These are phyloP conservation scores for Bryoglossum gracile DNA, from an alignment of 495 filamentous ascomycete genomes.

Conservation along the genomic window DNA sequence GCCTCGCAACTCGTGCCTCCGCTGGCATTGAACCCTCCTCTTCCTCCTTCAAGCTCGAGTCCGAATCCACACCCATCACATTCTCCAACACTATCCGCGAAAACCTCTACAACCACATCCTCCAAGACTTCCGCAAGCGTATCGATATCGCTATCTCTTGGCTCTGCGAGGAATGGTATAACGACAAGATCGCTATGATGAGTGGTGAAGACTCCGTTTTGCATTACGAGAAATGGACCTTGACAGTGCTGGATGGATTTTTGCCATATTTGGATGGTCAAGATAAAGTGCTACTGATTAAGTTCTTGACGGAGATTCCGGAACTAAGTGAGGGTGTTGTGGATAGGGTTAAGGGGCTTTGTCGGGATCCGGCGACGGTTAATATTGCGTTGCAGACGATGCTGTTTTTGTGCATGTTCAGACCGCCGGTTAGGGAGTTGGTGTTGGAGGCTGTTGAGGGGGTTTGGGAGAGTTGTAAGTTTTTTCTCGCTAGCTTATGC, in stretches of 20 bases:
- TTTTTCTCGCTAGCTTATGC: constrained; percentile 6
- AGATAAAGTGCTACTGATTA: constrained; percentile 73
- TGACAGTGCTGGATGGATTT: constrained; percentile 79
- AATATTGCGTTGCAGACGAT: constrained; percentile 42
- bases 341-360: constrained; percentile 68
- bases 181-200: constrained; percentile 59
- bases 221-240: constrained; percentile 74
- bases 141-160: constrained; percentile 84
- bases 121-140: constrained; percentile 82
- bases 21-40: constrained; percentile 52
- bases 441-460: constrained; percentile 77
- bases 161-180: constrained; percentile 98
- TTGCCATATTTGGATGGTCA: constrained; percentile 76
- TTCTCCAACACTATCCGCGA: constrained; percentile 69
- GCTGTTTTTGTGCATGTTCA: constrained; percentile 74
- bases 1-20: constrained; percentile 74
- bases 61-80: constrained; percentile 23
- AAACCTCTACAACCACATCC: constrained; percentile 69
- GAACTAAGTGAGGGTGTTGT: constrained; percentile 64
- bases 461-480: constrained; percentile 75
- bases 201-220: constrained; percentile 38
- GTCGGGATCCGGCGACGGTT: constrained; percentile 73
- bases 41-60: constrained; percentile 42
- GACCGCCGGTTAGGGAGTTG: constrained; percentile 73
- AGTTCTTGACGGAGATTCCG: constrained; percentile 88